phyloP scores from a whole-genome alignment of 371 early-diverging fungal species.

The Smittium culicis region DNA sequence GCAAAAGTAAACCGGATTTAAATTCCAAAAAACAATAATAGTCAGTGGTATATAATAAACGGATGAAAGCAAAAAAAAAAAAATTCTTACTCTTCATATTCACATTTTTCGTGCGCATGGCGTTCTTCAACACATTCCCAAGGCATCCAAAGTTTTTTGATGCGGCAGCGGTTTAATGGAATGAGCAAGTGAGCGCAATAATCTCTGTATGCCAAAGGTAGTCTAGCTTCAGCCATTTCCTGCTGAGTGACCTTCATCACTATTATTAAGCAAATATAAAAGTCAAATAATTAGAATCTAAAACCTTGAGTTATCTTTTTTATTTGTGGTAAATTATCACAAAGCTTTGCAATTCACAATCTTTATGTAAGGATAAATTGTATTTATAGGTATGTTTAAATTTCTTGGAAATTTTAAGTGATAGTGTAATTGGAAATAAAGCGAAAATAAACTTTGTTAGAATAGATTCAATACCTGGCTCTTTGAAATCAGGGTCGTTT shows the following conservation, averaged over 20 bases:
- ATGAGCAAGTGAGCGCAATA: constrained; percentile 83
- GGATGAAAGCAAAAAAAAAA: neutral
- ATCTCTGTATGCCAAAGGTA: constrained; percentile 83
- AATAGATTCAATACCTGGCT: too few relatives aligned
- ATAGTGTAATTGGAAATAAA: neutral
- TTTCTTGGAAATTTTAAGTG: neutral
- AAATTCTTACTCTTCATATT: constrained; percentile 78
- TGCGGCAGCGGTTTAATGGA: constrained; percentile 80
- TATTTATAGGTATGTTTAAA: neutral
- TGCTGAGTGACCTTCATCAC: constrained; percentile 73
- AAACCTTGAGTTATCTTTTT: neutral
- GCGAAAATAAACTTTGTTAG: neutral
- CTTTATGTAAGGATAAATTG: neutral
- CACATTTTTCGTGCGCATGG: constrained; percentile 83
- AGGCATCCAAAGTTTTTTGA: constrained; percentile 68
- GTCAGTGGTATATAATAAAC: too few relatives aligned
- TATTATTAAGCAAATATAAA: constrained; percentile 1
- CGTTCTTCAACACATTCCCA: constrained; percentile 87
- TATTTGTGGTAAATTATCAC: neutral
- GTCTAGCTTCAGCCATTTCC: constrained; percentile 67
- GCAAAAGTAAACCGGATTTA: too few relatives aligned
- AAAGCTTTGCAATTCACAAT: neutral
- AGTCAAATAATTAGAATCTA: neutral
- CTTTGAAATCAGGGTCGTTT: constrained; percentile 12
- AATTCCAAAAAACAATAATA: too few relatives aligned